Evolutionary conservation across 1,139 yeast species (phyloP).

Genomic region (Suhomyces kunorum): DNA sequence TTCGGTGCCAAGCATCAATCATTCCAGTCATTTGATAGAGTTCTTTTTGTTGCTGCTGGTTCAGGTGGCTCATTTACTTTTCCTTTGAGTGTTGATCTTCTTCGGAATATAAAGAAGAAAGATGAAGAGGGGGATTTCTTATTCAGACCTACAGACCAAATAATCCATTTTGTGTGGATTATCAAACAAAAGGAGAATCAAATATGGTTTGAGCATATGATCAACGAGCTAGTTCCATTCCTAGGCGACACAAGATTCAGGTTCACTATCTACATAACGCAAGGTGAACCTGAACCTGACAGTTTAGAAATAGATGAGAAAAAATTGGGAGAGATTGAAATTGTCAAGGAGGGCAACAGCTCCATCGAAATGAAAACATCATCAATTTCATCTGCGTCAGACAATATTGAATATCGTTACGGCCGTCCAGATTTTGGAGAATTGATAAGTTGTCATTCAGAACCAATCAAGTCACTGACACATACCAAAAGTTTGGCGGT

Average conservation of each 20-base stretch:
- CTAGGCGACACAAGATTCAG: constrained; percentile 27
- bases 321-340: neutral
- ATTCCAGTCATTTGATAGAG: constrained; percentile 41
- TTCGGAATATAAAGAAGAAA: constrained; percentile 25
- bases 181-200: constrained; percentile 28
- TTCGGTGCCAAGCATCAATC: constrained; percentile 47
- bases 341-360: neutral
- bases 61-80: constrained; percentile 49
- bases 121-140: constrained; percentile 33
- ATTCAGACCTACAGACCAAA: constrained; percentile 33
- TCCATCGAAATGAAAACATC: neutral
- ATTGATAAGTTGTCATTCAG: constrained; percentile 9
- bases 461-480: constrained; percentile 6
- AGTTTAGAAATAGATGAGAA: neutral
- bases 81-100: constrained; percentile 45
- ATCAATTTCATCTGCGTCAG: neutral
- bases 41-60: constrained; percentile 46
- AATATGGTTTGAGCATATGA: constrained; percentile 39
- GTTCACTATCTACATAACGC: constrained; percentile 29
- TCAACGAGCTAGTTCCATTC: constrained; percentile 30
- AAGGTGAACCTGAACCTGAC: constrained; percentile 10
- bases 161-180: constrained; percentile 39
- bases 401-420: constrained; percentile 2
- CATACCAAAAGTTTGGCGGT: constrained; percentile 31
- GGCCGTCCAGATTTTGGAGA: constrained; percentile 12